A percentile compares a stretch with the other conserved stretches of the same genome.
These are phyloP conservation scores for Tuber indicum DNA, from an alignment of 495 filamentous ascomycete genomes.

Conservation along the genomic window DNA sequence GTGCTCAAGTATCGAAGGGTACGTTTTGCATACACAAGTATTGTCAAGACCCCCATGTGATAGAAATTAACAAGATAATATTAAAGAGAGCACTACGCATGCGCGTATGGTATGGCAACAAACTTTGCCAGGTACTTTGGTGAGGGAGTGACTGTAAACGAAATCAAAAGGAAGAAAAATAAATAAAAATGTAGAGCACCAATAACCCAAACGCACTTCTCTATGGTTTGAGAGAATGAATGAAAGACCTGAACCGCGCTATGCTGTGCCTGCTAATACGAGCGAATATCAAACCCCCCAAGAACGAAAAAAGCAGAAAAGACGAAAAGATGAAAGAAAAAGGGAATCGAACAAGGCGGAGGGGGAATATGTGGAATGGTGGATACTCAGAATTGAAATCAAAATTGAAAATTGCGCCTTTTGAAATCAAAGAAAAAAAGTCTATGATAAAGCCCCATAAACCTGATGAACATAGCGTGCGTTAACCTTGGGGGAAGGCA, in stretches of 20 bases:
- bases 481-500: background rate
- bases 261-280: constrained; percentile 2
- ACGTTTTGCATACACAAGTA: background rate
- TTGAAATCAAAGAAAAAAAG: background rate
- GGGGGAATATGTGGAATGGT: background rate
- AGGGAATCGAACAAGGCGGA: background rate
- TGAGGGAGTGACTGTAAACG: background rate
- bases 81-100: background rate
- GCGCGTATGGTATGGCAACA: background rate
- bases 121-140: background rate
- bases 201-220: background rate
- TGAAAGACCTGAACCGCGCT: background rate
- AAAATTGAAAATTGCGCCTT: background rate
- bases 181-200: background rate
- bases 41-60: background rate
- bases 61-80: background rate
- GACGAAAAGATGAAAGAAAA: background rate
- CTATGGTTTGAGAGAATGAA: constrained; percentile 5
- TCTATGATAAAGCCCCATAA: background rate
- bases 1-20: background rate
- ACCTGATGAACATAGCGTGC: background rate
- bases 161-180: background rate
- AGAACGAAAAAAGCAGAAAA: constrained; percentile 2
- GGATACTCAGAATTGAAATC: background rate
- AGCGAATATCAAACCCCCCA: background rate